These are phyloP conservation scores for Alternaria sp. DNA, from an alignment of 2,329 filamentous ascomycete genomes.

Conservation along the genomic window DNA sequence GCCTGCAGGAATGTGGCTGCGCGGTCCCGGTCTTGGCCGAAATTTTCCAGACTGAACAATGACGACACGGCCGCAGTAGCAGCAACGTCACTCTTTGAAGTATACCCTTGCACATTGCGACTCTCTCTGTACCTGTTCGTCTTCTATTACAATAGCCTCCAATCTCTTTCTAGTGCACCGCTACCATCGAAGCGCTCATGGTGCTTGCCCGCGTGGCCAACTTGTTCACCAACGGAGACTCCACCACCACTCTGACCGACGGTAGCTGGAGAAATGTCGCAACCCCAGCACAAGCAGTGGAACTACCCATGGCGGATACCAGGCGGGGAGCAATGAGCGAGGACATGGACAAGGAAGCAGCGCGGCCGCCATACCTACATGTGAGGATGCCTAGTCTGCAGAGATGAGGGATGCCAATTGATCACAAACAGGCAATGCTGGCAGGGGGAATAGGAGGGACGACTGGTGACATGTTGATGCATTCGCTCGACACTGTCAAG, in stretches of 20 bases:
- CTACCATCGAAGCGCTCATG: conserved; percentile 52
- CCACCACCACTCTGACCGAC: conserved; percentile 48
- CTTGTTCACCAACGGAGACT: conserved; percentile 53
- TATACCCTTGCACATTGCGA: conserved; percentile 10
- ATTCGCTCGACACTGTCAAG: conserved; percentile 98
- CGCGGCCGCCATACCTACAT: conserved; percentile 59
- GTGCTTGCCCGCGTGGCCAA: conserved; percentile 61
- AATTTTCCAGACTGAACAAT: conserved; percentile 37
- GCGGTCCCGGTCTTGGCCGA: conserved; percentile 41
- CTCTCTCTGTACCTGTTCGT: conserved; percentile 4
- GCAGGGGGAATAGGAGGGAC: conserved; percentile 92
- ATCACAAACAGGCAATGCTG: conserved; percentile 78
- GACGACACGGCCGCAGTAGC: conserved; percentile 27
- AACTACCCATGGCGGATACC: conserved; percentile 33
- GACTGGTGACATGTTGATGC: conserved; percentile 97
- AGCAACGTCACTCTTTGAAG: conserved; percentile 36
- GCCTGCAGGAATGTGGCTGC: conserved; percentile 17
- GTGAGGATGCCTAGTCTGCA: conserved; percentile 42
- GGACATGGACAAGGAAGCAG: conserved; percentile 54
- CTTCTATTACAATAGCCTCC: background rate
- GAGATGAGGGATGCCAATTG: conserved; percentile 30
- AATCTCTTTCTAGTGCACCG: conserved; percentile 14
- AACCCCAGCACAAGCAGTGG: conserved; percentile 35
- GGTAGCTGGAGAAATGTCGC: conserved; percentile 45
- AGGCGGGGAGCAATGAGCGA: conserved; percentile 28